Conservation (phyloP, 345 rosid genomes). For the Eutrema yunnanense region DNA sequence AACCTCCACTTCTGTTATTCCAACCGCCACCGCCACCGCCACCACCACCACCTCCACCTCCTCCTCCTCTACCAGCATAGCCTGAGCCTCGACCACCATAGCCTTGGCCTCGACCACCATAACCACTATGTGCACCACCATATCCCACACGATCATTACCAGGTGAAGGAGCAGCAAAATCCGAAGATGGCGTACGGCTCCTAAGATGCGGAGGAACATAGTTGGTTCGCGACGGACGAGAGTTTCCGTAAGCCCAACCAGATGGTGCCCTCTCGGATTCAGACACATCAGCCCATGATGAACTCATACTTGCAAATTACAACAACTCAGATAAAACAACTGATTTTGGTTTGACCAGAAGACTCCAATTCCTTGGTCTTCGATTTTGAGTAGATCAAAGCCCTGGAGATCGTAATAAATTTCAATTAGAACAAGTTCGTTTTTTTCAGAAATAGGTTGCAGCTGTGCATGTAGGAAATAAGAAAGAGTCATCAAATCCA, state of each 20-base stretch:
- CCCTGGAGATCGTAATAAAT: conserved; percentile 4
- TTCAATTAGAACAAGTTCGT: conserved; percentile 16
- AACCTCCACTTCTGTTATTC: conserved; percentile 56
- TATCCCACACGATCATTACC: conserved; percentile 42
- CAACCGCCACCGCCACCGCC: conserved; percentile 17
- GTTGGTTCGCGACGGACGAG: conserved; percentile 38
- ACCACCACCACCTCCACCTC: conserved; percentile 18
- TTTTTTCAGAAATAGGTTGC: not conserved
- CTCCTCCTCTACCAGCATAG: conserved; percentile 35
- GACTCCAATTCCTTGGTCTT: conserved; percentile 2
- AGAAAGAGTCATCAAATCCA: conserved; percentile 1
- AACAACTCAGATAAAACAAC: not conserved
- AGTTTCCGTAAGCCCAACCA: conserved; percentile 24
- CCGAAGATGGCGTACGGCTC: conserved; percentile 37
- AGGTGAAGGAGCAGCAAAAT: conserved; percentile 43
- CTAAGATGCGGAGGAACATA: conserved; percentile 93
- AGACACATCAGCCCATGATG: conserved; percentile 97
- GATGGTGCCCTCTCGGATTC: conserved; percentile 59
- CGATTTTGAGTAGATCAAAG: conserved; percentile 11
- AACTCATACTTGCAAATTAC: conserved; percentile 39
- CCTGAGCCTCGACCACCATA: conserved; percentile 22
- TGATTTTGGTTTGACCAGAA: not conserved
- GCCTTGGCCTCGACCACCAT: conserved; percentile 29
- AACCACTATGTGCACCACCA: conserved; percentile 31
- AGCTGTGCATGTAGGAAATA: conserved; percentile 20